Conservation (phyloP, 2,329 filamentous ascomycete species). For the Fusarium sp. region DNA sequence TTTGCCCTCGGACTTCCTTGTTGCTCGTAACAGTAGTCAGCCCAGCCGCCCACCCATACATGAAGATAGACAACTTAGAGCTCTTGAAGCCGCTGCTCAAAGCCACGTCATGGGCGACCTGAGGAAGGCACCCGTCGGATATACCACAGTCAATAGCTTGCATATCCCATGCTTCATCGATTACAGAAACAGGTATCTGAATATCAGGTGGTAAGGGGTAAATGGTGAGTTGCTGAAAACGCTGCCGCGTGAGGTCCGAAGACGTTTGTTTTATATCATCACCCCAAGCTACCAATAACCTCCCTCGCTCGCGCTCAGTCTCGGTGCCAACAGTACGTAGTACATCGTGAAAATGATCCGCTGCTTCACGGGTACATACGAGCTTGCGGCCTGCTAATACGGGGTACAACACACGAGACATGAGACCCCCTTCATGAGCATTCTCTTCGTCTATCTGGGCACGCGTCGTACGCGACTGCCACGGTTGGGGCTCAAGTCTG, state of each 20-base stretch:
- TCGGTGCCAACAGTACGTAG: slow-evolving; percentile 49
- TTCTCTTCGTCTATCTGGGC: slow-evolving; percentile 49
- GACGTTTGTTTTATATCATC: slow-evolving; percentile 22
- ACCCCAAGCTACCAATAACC: slow-evolving; percentile 45
- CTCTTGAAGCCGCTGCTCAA: slow-evolving; percentile 45
- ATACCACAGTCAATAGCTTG: slow-evolving; percentile 40
- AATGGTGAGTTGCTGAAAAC: slow-evolving; percentile 46
- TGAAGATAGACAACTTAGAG: slow-evolving; percentile 50
- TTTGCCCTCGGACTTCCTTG: slow-evolving; percentile 50
- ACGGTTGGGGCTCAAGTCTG: slow-evolving; percentile 44
- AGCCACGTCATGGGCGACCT: slow-evolving; percentile 47
- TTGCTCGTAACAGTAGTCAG: slow-evolving; percentile 51
- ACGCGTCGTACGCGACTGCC: slow-evolving; percentile 46
- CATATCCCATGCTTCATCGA: slow-evolving; percentile 41
- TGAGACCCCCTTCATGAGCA: slow-evolving; percentile 40
- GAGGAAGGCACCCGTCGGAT: slow-evolving; percentile 41
- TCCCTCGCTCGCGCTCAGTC: slow-evolving; percentile 48
- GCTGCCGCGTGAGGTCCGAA: slow-evolving; percentile 27
- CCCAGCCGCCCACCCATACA: slow-evolving; percentile 50
- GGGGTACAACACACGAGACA: slow-evolving; percentile 49
- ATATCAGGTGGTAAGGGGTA: slow-evolving; percentile 44
- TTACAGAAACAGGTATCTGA: slow-evolving; percentile 47
- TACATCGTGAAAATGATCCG: slow-evolving; percentile 50
- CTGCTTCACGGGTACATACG: slow-evolving; percentile 50
- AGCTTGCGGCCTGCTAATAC: slow-evolving; percentile 45